A percentile compares a stretch with the other conserved stretches of the same genome.
These are phyloP conservation scores for Cutaneotrichosporon sp. DNA, from an alignment of 1,284 basidiomycete genomes.

Conservation along the genomic window DNA sequence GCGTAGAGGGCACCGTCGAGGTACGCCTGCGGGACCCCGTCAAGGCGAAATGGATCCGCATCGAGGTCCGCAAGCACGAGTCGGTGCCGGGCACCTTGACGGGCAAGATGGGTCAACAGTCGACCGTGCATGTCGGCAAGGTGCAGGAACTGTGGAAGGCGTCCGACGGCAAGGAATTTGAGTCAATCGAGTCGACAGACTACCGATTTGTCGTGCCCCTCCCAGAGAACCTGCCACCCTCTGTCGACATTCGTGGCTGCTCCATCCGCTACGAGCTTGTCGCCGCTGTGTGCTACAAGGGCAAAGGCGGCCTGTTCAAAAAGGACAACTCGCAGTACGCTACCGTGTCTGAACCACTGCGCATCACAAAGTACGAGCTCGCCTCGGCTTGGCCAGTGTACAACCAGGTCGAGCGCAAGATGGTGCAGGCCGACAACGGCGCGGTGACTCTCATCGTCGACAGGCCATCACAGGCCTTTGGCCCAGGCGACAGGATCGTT, in stretches of 20 bases:
- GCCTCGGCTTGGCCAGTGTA: constrained; percentile 87
- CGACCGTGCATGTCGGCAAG: constrained; percentile 43
- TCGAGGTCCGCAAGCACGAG: constrained; percentile 81
- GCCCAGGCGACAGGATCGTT: constrained; percentile 71
- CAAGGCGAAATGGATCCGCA: constrained; percentile 81
- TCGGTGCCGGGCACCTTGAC: constrained; percentile 43
- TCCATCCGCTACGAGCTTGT: constrained; percentile 77
- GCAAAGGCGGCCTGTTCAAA: constrained; percentile 73
- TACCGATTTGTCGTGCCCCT: constrained; percentile 78
- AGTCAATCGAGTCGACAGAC: constrained; percentile 54
- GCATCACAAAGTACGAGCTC: constrained; percentile 81
- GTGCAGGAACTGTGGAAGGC: constrained; percentile 42
- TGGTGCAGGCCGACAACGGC: constrained; percentile 57
- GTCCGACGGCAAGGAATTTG: constrained; percentile 55
- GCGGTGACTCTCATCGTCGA: constrained; percentile 61
- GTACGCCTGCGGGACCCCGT: constrained; percentile 66
- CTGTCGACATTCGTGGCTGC: constrained; percentile 58
- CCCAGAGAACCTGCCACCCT: constrained; percentile 77
- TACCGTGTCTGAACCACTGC: constrained; percentile 60
- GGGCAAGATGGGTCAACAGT: constrained; percentile 68
- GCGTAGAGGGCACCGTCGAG: constrained; percentile 59
- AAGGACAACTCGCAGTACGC: constrained; percentile 59
- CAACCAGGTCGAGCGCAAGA: constrained; percentile 66
- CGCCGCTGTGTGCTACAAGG: constrained; percentile 72
- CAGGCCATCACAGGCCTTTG: constrained; percentile 67